Evolutionary conservation across 441 rosid species (phyloP), one percentile per base, ranked within the genome.

Genomic region (Populus tomentosa): DNA sequence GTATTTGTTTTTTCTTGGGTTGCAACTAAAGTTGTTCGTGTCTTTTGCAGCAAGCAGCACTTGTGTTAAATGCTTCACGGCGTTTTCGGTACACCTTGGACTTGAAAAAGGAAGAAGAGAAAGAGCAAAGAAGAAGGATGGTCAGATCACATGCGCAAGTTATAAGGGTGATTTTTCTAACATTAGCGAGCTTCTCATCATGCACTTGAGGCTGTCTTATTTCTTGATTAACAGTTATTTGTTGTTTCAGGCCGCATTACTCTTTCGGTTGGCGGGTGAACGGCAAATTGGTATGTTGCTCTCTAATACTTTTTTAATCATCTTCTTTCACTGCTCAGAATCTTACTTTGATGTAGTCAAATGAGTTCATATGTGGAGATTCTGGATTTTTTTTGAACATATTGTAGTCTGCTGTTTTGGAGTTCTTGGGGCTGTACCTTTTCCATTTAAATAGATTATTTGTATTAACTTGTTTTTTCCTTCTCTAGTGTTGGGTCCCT

Each of bases 131-230:
- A 30, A 90, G 87, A 80, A 78, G 94, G 80, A 90, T 90, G 94
- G 91, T 96, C 78, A 89, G 96, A 84, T 87, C 98, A 68, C 98
- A 94, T 89, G 98, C 98, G 5, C 98, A 94, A 92, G 98, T 90
- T 82, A 86, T 94, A 75, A 85, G 98, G 87, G 98, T 96, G 89
- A 76, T 78, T 56, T 78, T 68, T 79, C 26, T 74, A 24, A 63
- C 78, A 71, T 85, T 66, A 53, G 56, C 53, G 20, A 38, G 20
- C 42, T 20, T 59, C 62, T 23, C 35, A 33, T 14, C 36, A 3
- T 1, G 6, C 24, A 23, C 53, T 63, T 4, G 7, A 32, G 38
- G 18, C 67, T 11, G n/a, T 35, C n/a, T 14, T 67, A 10, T 67
- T 10, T 28, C 18, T 67, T 67, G 32, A 67, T 68, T 35, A 7